phyloP scores from a whole-genome alignment of 768 basidiomycete species.

The Pilatotrama ljubarskyi region DNA sequence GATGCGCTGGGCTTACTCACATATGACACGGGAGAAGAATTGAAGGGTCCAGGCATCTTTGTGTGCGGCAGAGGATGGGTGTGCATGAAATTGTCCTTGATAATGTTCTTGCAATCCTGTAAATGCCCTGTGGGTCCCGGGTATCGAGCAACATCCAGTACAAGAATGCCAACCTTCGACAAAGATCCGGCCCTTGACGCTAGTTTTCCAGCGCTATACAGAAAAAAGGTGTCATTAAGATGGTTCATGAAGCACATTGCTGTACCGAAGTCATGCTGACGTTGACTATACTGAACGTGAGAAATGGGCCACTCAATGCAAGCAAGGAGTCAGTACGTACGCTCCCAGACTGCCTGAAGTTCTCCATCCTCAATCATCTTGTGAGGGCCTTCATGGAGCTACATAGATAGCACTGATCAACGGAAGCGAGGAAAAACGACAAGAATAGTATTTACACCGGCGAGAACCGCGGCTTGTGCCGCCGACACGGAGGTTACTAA shows the following conservation, averaged over 20 bases:
- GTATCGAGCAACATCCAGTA: too few species aligned
- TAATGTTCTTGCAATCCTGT: conserved; percentile 2
- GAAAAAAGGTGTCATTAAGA: not conserved
- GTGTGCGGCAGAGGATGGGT: not conserved
- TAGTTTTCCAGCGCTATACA: conserved; percentile 5
- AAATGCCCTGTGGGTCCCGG: not conserved
- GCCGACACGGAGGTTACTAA: not conserved
- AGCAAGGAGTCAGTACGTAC: too few species aligned
- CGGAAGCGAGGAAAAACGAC: not conserved
- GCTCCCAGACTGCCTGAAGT: conserved; percentile 4
- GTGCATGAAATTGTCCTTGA: not conserved
- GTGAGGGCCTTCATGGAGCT: conserved; percentile 11
- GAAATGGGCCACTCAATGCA: not conserved
- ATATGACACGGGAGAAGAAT: conserved; percentile 12
- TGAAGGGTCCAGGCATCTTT: conserved; percentile 13
- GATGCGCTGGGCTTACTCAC: not conserved
- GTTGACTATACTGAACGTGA: too few species aligned
- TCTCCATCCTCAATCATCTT: conserved; percentile 4
- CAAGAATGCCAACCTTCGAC: not conserved
- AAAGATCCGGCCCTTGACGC: conserved; percentile 8
- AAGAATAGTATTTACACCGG: not conserved
- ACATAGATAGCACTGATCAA: too few species aligned
- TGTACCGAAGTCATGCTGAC: not conserved
- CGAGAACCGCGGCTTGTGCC: not conserved
- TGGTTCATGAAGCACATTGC: not conserved